A percentile compares a stretch with the other conserved stretches of the same genome.
Conservation (phyloP, 768 basidiomycete genomes). For the Arthromyces matolae region DNA sequence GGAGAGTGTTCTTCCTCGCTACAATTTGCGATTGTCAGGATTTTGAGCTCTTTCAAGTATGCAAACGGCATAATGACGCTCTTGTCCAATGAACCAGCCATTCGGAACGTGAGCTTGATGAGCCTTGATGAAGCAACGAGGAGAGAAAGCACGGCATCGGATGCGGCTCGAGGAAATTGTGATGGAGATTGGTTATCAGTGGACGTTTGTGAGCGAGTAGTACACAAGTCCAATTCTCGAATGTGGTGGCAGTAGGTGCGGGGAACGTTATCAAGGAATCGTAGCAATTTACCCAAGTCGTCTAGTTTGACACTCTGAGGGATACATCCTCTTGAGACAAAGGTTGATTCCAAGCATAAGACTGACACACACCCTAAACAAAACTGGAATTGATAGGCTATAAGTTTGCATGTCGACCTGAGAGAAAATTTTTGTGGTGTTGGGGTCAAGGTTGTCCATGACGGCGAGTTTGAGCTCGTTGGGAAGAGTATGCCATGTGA, state of each 20-base stretch:
- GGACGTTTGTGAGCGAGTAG: conserved; percentile 19
- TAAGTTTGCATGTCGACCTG: conserved; percentile 48
- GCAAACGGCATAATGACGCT: conserved; percentile 47
- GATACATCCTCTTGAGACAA: too few relatives aligned
- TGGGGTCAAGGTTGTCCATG: conserved; percentile 42
- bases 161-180: conserved; percentile 28
- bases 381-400: conserved; percentile 49
- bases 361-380: conserved; percentile 48
- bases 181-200: conserved; percentile 11
- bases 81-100: conserved; percentile 48
- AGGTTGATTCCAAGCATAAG: conserved; percentile 13
- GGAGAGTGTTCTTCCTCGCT: conserved; percentile 38
- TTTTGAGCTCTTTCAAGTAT: conserved; percentile 37
- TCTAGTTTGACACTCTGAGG: conserved; percentile 48
- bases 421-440: conserved; percentile 46
- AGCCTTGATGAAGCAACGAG: conserved; percentile 49
- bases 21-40: conserved; percentile 46
- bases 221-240: conserved; percentile 50
- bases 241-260: conserved; percentile 46
- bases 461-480: conserved; percentile 62
- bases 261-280: conserved; percentile 58
- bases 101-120: conserved; percentile 40
- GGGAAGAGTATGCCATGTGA: conserved; percentile 57
- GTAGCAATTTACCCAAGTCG: conserved; percentile 40
- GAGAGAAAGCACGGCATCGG: conserved; percentile 48